phyloP scores from a whole-genome alignment of 1,139 yeast species.

The Suzukiozyma palmioleophila region DNA sequence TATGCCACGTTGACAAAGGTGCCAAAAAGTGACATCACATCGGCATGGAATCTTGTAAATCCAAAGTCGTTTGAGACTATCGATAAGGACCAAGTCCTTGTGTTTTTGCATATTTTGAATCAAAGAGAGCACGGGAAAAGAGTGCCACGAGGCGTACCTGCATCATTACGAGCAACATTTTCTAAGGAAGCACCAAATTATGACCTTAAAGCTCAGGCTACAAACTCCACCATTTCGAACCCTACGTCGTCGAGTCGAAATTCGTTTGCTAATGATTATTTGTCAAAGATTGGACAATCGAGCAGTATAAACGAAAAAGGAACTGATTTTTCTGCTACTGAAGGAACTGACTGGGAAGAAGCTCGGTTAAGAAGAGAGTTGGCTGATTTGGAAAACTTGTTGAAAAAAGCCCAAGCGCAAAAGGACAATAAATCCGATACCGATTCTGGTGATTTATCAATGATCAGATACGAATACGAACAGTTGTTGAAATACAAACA shows the following conservation, averaged over 20 bases:
- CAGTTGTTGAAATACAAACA: conserved; percentile 75
- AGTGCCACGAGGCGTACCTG: conserved; percentile 93
- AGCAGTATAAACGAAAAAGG: conserved; percentile 55
- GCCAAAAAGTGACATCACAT: conserved; percentile 81
- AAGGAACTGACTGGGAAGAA: conserved; percentile 84
- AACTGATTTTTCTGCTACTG: conserved; percentile 70
- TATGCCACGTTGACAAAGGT: conserved; percentile 67
- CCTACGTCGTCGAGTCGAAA: conserved; percentile 12
- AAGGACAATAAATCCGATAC: conserved; percentile 30
- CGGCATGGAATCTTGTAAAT: conserved; percentile 93
- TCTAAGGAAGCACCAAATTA: conserved; percentile 82
- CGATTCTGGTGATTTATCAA: conserved; percentile 24
- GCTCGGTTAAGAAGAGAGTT: conserved; percentile 78
- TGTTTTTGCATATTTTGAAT: conserved; percentile 83
- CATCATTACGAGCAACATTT: conserved; percentile 85
- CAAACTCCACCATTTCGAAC: conserved; percentile 8
- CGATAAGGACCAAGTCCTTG: conserved; percentile 89
- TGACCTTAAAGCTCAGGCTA: conserved; percentile 40
- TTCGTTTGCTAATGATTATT: conserved; percentile 38
- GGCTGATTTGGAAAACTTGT: conserved; percentile 62
- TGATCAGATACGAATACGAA: conserved; percentile 70
- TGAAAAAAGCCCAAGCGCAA: conserved; percentile 51
- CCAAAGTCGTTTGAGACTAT: conserved; percentile 84
- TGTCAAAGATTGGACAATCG: conserved; percentile 42
- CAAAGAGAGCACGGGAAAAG: conserved; percentile 86